phyloP scores from a whole-genome alignment of 2,329 filamentous ascomycete species.

The Xylaria sp. region DNA sequence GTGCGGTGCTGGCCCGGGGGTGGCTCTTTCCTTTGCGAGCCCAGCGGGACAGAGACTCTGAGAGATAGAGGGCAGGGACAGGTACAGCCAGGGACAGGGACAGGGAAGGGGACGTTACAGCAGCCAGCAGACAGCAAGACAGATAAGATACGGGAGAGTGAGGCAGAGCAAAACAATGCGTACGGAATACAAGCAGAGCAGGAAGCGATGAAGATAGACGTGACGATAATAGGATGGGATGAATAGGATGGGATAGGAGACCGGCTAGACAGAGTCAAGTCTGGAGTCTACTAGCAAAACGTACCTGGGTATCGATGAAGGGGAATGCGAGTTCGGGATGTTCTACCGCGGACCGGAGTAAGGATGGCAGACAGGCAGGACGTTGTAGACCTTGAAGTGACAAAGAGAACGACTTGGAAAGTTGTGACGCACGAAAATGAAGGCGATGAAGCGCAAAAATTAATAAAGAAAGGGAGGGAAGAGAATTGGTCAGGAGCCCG shows the following conservation, averaged over 20 bases:
- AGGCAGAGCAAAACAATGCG: neutral
- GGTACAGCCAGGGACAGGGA: slow-evolving; percentile 9
- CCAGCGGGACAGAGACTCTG: no score
- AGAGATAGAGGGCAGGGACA: no score
- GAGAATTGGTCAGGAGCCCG: slow-evolving; percentile 13
- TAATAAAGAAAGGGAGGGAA: slow-evolving; percentile 16
- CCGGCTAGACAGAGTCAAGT: neutral
- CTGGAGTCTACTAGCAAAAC: neutral
- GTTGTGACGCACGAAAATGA: slow-evolving; percentile 26
- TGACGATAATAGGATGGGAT: neutral
- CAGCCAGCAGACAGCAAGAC: neutral
- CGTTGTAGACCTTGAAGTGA: slow-evolving; percentile 7
- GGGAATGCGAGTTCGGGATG: neutral
- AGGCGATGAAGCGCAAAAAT: slow-evolving; percentile 23
- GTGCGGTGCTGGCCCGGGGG: slow-evolving; percentile 26
- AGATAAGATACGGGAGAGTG: neutral
- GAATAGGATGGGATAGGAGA: slow-evolving; percentile 1
- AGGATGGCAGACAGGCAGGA: neutral
- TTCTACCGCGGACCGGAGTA: no score
- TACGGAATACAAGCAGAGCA: no score
- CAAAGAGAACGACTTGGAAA: slow-evolving; percentile 23
- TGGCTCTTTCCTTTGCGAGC: slow-evolving; percentile 6
- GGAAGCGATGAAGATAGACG: neutral
- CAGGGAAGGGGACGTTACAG: slow-evolving; percentile 17
- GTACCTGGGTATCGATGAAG: slow-evolving; percentile 3